phyloP scores from a whole-genome alignment of 2,329 filamentous ascomycete species.

The Rhynchosporium graminicola region DNA sequence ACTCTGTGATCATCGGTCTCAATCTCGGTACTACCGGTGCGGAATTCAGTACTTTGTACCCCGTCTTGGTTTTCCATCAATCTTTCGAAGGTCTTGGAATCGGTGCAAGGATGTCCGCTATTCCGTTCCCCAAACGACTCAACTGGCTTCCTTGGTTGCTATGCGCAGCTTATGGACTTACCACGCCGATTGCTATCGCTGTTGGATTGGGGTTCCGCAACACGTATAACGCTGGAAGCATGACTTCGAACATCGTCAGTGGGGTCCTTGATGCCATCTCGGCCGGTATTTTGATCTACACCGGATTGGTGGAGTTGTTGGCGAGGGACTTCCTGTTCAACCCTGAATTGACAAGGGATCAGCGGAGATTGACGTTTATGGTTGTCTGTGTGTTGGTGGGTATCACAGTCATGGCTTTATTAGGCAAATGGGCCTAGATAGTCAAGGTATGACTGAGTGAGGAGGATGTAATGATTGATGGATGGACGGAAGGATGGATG shows the following conservation, averaged over 20 bases:
- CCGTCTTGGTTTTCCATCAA: conserved; percentile 64
- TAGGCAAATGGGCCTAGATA: conserved; percentile 51
- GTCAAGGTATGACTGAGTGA: not conserved
- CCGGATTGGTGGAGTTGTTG: conserved; percentile 51
- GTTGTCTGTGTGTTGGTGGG: conserved; percentile 46
- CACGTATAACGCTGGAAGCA: conserved; percentile 45
- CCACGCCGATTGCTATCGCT: conserved; percentile 54
- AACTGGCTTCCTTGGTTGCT: conserved; percentile 52
- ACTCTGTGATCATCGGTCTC: conserved; percentile 64
- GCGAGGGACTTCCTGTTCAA: conserved; percentile 54
- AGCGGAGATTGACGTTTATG: conserved; percentile 46
- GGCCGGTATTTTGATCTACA: conserved; percentile 53
- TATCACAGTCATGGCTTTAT: conserved; percentile 49
- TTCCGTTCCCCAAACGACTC: conserved; percentile 49
- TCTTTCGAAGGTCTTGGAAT: conserved; percentile 65
- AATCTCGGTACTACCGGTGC: conserved; percentile 59
- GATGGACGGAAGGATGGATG: not conserved
- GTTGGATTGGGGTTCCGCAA: conserved; percentile 50
- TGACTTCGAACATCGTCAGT: conserved; percentile 47
- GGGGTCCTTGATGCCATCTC: conserved; percentile 50
- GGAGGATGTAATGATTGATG: not conserved
- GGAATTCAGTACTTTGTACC: conserved; percentile 59
- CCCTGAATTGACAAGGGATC: conserved; percentile 44
- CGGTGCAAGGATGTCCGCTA: conserved; percentile 59
- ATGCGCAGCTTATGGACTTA: conserved; percentile 51